Conservation (phyloP, 2,329 filamentous ascomycete genomes). For the Trichophyton verrucosum region DNA sequence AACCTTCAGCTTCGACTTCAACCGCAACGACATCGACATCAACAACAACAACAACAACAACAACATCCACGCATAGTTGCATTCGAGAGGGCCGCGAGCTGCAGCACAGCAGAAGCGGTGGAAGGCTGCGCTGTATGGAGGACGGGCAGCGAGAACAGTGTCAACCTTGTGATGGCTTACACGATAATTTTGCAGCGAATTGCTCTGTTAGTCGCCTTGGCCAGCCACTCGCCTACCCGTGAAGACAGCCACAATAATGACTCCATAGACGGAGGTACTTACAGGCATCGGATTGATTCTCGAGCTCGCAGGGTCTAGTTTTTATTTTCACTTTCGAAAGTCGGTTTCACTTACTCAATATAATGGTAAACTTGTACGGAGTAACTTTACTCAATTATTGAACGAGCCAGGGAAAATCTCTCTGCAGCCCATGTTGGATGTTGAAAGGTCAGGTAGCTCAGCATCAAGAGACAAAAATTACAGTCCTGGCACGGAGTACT, state of each 20-base stretch:
- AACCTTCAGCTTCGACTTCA: not conserved
- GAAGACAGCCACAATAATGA: not conserved
- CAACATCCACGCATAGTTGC: not conserved
- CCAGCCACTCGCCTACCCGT: not conserved
- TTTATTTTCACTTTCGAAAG: not conserved
- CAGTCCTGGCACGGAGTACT: not conserved
- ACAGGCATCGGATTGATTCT: not conserved
- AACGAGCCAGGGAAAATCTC: not conserved
- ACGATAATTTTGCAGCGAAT: not conserved
- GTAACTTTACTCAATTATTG: not conserved
- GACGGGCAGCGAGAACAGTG: not conserved
- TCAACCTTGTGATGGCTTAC: not conserved
- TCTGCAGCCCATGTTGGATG: conserved; percentile 1
- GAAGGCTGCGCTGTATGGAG: no score
- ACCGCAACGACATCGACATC: not conserved
- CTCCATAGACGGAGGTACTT: not conserved
- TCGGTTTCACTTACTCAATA: not conserved
- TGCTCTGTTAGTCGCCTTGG: not conserved
- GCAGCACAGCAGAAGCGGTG: no score
- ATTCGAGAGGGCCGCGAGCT: no score
- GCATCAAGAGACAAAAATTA: not conserved
- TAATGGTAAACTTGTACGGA: not conserved
- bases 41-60: not conserved
- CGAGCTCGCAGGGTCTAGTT: not conserved
- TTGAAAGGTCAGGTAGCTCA: not conserved